Evolutionary conservation across 2,329 filamentous ascomycete species (phyloP).

Genomic region (Pseudocercospora pini-densiflorae): DNA sequence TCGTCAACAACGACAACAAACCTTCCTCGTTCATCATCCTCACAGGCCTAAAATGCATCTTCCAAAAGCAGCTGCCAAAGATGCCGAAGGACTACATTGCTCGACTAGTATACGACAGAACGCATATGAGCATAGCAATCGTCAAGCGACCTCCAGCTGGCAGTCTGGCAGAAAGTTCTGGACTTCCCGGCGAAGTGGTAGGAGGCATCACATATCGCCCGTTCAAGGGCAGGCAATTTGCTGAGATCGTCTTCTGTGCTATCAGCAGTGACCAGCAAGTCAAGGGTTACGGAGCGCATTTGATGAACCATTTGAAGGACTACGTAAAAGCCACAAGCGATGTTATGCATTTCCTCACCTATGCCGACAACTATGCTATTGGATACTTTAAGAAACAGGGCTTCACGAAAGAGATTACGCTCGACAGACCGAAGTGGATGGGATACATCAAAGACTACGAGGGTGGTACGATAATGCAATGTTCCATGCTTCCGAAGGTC

Average conservation of each 20-base stretch:
- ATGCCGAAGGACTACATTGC: conserved; percentile 99
- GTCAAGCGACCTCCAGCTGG: conserved; percentile 81
- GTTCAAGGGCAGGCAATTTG: conserved; percentile 89
- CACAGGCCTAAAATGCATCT: conserved; percentile 95
- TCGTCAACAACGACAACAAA: conserved; percentile 94
- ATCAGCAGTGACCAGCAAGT: conserved; percentile 98
- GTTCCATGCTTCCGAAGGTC: conserved; percentile 92
- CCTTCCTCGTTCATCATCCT: conserved; percentile 91
- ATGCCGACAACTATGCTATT: conserved; percentile 98
- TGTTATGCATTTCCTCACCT: conserved; percentile 98
- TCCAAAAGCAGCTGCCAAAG: conserved; percentile 97
- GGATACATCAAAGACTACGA: conserved; percentile 99
- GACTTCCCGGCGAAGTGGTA: conserved; percentile 41
- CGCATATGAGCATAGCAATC: conserved; percentile 94
- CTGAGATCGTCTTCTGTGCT: conserved; percentile 98
- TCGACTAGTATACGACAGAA: conserved; percentile 94
- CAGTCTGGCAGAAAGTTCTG: conserved; percentile 35
- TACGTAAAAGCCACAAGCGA: conserved; percentile 96
- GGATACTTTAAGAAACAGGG: conserved; percentile 99
- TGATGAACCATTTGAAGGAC: conserved; percentile 98
- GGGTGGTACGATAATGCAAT: conserved; percentile 99
- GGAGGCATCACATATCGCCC: conserved; percentile 96
- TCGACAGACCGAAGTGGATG: conserved; percentile 93
- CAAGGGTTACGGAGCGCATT: conserved; percentile 95
- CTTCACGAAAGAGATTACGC: conserved; percentile 97